A percentile compares a stretch with the other conserved stretches of the same genome.
These are phyloP conservation scores for Lepiota venenata DNA, from an alignment of 768 basidiomycete species.

Conservation along the genomic window DNA sequence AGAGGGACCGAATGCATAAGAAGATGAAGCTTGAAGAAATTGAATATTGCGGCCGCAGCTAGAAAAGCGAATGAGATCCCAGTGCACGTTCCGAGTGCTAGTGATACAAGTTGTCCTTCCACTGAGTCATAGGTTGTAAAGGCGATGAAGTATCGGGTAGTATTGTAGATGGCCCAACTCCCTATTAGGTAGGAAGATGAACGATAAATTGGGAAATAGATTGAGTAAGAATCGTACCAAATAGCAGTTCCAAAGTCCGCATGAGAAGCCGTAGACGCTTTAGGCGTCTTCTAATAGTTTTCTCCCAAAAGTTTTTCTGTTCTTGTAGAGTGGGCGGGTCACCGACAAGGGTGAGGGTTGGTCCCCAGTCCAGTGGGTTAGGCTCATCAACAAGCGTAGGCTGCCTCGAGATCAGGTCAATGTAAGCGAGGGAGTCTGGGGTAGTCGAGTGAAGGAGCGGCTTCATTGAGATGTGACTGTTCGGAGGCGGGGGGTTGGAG, in stretches of 20 bases:
- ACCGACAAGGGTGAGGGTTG: conserved; percentile 25
- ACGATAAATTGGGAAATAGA: conserved; percentile 2
- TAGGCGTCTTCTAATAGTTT: conserved; percentile 21
- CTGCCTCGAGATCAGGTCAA: conserved; percentile 30
- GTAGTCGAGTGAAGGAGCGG: conserved; percentile 34
- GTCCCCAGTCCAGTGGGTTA: conserved; percentile 22
- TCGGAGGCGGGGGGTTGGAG: conserved; percentile 34
- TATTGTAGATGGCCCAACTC: conserved; percentile 59
- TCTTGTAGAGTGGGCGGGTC: conserved; percentile 23
- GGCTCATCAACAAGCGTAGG: conserved; percentile 23
- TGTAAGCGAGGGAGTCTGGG: conserved; percentile 27
- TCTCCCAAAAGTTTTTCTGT: conserved; percentile 24
- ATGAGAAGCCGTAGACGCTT: conserved; percentile 26
- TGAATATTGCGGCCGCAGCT: conserved; percentile 33
- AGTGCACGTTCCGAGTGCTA: conserved; percentile 48
- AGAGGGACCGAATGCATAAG: conserved; percentile 28
- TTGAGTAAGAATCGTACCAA: conserved; percentile 29
- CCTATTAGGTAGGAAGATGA: conserved; percentile 28
- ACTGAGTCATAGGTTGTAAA: conserved; percentile 39
- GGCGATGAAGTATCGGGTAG: conserved; percentile 63
- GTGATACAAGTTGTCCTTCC: conserved; percentile 37
- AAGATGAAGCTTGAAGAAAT: conserved; percentile 35
- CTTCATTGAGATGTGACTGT: conserved; percentile 39
- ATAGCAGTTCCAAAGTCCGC: conserved; percentile 28
- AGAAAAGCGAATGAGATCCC: conserved; percentile 38